Conservation (phyloP, 2,329 filamentous ascomycete genomes). For the Cephalotrichum gorgonifer region DNA sequence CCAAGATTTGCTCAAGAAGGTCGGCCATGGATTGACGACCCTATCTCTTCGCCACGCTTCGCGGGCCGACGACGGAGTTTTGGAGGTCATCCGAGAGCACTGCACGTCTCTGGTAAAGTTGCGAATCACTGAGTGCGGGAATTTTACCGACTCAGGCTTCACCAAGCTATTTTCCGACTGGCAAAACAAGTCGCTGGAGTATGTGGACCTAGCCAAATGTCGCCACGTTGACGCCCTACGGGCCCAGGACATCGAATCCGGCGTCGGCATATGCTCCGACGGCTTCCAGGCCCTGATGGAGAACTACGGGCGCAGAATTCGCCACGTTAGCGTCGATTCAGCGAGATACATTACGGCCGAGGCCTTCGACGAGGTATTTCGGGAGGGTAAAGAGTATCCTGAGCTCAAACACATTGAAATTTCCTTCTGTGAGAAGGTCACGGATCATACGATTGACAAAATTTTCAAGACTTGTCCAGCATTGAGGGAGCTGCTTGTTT, state of each 20-base stretch:
- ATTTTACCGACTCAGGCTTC: constrained; percentile 67
- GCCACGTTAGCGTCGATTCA: constrained; percentile 65
- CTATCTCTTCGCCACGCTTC: constrained; percentile 65
- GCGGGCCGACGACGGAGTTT: constrained; percentile 56
- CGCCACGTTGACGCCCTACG: constrained; percentile 64
- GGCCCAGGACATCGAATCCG: constrained; percentile 53
- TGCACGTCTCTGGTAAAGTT: constrained; percentile 65
- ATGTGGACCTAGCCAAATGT: constrained; percentile 67
- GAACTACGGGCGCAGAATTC: constrained; percentile 62
- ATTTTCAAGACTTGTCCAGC: constrained; percentile 56
- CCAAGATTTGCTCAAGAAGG: constrained; percentile 45
- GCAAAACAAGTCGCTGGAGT: constrained; percentile 60
- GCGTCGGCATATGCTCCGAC: constrained; percentile 62
- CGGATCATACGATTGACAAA: constrained; percentile 51
- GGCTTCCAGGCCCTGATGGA: constrained; percentile 76
- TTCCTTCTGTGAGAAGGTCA: constrained; percentile 62
- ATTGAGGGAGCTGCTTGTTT: constrained; percentile 48
- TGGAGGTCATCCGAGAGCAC: constrained; percentile 59
- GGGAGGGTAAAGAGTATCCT: constrained; percentile 49
- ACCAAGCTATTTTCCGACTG: constrained; percentile 63
- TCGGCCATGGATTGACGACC: constrained; percentile 61
- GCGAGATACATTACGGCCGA: constrained; percentile 69
- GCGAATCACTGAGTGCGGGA: constrained; percentile 67
- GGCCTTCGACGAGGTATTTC: constrained; percentile 68
- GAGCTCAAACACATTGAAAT: constrained; percentile 63